Conservation (phyloP, 2,329 filamentous ascomycete genomes). For the Colletotrichum sp. region DNA sequence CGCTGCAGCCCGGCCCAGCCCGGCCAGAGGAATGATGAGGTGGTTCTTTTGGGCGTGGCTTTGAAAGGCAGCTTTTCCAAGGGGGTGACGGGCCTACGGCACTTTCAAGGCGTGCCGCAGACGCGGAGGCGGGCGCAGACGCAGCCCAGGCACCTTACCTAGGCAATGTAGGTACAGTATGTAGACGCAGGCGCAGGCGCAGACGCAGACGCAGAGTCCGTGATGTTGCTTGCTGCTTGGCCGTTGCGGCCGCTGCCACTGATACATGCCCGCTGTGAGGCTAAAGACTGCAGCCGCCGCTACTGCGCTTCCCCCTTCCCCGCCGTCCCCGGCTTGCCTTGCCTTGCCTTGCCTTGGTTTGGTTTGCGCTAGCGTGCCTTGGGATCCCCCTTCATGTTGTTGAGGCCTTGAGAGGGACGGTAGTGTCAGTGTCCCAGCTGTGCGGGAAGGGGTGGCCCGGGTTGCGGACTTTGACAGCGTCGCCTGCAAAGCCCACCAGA, state of each 20-base stretch:
- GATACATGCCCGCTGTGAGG: background rate
- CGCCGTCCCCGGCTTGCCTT: background rate
- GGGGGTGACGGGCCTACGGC: background rate
- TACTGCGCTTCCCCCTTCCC: background rate
- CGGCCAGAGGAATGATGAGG: background rate
- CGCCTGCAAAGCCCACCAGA: conserved; percentile 4
- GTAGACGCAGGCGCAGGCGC: background rate
- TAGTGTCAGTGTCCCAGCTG: background rate
- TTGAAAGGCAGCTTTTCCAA: background rate
- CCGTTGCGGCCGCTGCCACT: conserved; percentile 1
- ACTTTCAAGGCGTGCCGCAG: background rate
- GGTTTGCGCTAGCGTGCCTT: background rate
- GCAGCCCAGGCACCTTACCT: background rate
- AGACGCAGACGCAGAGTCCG: background rate
- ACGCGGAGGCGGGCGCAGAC: background rate
- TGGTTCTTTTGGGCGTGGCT: background rate
- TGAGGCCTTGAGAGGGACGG: background rate
- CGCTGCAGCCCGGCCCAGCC: background rate
- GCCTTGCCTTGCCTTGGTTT: background rate
- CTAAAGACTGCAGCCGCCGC: background rate
- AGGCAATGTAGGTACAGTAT: background rate
- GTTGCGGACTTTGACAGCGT: background rate
- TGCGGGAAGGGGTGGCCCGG: background rate
- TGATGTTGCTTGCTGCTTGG: background rate
- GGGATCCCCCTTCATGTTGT: background rate